A percentile compares a stretch with the other conserved stretches of the same genome.
Conservation (phyloP, 192 early-diverging fungal genomes). For the Funneliformis mosseae region DNA sequence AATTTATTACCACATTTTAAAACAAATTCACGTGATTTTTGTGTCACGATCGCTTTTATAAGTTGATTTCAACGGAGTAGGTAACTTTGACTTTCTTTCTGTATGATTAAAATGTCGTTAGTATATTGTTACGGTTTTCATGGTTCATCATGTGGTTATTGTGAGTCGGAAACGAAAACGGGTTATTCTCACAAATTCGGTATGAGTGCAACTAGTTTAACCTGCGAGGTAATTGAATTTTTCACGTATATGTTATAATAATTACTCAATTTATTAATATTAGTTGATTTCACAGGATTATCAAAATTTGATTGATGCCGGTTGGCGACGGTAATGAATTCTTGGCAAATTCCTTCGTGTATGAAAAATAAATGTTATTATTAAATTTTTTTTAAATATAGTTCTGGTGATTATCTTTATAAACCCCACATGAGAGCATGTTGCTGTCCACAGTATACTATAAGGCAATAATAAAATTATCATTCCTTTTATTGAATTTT, state of each 20-base stretch:
- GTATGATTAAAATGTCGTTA: background rate
- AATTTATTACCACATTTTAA: too few species aligned
- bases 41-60: too few species aligned
- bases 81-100: too few species aligned
- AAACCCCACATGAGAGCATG: conserved; percentile 66
- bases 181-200: background rate
- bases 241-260: background rate
- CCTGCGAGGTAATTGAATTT: background rate
- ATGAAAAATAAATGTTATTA: background rate
- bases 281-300: conserved; percentile 47
- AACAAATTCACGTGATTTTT: too few species aligned
- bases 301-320: conserved; percentile 69
- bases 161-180: background rate
- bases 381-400: conserved; percentile 6
- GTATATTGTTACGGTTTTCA: background rate
- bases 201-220: background rate
- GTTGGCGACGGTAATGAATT: conserved; percentile 66
- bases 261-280: background rate
- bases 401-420: conserved; percentile 73
- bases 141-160: background rate
- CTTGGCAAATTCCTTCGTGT: background rate
- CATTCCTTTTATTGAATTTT: background rate
- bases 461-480: conserved; percentile 45
- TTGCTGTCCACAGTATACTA: conserved; percentile 79
- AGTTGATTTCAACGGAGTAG: too few species aligned